phyloP scores from a whole-genome alignment of 2,329 filamentous ascomycete species.

The Claviceps citrina region DNA sequence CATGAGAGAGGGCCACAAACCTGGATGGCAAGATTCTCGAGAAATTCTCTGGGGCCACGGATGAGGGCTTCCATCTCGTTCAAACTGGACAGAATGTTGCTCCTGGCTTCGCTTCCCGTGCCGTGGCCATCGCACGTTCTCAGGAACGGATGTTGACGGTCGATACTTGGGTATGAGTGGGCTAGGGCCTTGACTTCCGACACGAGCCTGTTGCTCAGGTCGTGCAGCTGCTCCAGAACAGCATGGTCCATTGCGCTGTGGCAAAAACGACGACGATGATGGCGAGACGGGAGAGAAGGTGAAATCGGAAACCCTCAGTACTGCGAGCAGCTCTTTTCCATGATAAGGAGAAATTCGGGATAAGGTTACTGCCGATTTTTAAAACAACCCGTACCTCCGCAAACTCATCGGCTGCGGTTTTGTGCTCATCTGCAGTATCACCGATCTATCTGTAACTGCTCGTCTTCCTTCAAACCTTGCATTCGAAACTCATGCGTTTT shows the following conservation, averaged over 20 bases:
- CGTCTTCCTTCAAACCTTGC: no score
- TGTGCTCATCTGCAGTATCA: no score
- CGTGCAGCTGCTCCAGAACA: neutral
- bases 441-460: no score
- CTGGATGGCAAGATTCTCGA: conserved; percentile 3
- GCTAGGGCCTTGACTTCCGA: neutral
- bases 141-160: neutral
- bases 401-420: no score
- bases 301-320: neutral
- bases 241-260: neutral
- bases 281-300: neutral
- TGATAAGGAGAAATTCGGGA: neutral
- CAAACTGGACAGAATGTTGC: neutral
- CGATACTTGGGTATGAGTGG: neutral
- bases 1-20: no score
- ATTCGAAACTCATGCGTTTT: no score
- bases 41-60: conserved; percentile 1
- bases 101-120: neutral
- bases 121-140: neutral
- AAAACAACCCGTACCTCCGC: no score
- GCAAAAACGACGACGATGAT: neutral
- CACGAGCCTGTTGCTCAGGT: neutral
- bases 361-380: neutral
- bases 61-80: conserved; percentile 2
- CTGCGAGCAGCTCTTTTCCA: neutral